Conservation (phyloP, 139 green algal genomes). For the Diplosphaera chodatii region DNA sequence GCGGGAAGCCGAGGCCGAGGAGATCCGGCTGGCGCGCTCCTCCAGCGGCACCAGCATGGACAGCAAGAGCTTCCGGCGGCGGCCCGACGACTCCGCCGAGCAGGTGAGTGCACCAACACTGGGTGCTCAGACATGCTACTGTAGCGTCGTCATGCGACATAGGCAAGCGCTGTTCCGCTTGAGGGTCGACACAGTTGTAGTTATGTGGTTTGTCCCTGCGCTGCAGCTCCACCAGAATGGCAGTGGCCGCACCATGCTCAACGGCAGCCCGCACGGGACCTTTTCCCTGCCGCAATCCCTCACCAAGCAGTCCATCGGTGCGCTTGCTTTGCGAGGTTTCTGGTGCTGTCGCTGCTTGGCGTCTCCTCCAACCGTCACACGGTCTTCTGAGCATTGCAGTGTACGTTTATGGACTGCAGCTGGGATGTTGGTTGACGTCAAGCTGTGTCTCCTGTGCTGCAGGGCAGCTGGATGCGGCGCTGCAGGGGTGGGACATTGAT, state of each 20-base stretch:
- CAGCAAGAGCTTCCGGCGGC: neutral
- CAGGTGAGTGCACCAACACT: no score
- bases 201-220: no score
- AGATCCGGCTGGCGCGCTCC: neutral
- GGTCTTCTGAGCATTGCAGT: no score
- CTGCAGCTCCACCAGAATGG: neutral
- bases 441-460: neutral
- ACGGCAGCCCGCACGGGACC: neutral
- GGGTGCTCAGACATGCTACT: no score
- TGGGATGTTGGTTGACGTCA: no score
- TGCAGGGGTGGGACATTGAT: neutral
- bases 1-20: neutral
- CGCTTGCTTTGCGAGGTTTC: no score
- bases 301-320: neutral
- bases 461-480: neutral
- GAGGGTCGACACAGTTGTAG: no score
- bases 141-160: no score
- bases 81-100: neutral
- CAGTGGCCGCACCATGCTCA: neutral
- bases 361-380: no score
- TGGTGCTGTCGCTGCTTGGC: no score
- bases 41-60: neutral
- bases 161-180: no score
- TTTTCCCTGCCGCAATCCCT: neutral
- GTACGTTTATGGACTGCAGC: no score